A percentile compares a stretch with the other conserved stretches of the same genome.
These are phyloP conservation scores for Capsicum rhomboideum DNA, from an alignment of 257 asterid genomes.

Conservation along the genomic window DNA sequence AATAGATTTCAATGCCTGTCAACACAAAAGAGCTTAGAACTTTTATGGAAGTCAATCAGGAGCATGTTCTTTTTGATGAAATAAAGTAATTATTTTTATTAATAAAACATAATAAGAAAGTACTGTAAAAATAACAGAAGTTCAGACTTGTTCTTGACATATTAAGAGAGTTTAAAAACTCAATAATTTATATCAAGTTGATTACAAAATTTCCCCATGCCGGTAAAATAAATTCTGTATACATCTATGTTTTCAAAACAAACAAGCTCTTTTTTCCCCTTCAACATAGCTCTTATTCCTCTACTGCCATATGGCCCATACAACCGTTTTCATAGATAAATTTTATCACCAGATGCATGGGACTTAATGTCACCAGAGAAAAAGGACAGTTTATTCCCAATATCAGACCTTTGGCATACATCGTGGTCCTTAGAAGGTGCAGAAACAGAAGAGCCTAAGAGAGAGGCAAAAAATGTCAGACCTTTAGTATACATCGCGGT, in stretches of 20 bases:
- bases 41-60: background rate
- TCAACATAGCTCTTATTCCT: background rate
- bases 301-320: background rate
- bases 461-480: too few relatives aligned
- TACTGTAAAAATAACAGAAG: background rate
- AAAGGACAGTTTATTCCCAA: background rate
- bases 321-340: background rate
- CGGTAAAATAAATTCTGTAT: background rate
- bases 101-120: background rate
- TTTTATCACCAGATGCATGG: background rate
- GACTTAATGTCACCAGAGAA: background rate
- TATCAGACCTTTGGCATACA: conserved; percentile 79
- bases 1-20: background rate
- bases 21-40: background rate
- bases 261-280: background rate
- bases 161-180: too few relatives aligned
- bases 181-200: too few relatives aligned
- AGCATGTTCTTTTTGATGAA: background rate
- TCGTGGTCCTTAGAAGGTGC: conserved; percentile 78
- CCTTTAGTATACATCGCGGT: too few relatives aligned
- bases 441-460: too few relatives aligned
- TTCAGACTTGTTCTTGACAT: background rate
- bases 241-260: background rate
- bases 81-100: background rate
- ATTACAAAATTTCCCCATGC: background rate